Conservation (phyloP, 1,139 yeast genomes). For the Scheffersomyces segobiensis region DNA sequence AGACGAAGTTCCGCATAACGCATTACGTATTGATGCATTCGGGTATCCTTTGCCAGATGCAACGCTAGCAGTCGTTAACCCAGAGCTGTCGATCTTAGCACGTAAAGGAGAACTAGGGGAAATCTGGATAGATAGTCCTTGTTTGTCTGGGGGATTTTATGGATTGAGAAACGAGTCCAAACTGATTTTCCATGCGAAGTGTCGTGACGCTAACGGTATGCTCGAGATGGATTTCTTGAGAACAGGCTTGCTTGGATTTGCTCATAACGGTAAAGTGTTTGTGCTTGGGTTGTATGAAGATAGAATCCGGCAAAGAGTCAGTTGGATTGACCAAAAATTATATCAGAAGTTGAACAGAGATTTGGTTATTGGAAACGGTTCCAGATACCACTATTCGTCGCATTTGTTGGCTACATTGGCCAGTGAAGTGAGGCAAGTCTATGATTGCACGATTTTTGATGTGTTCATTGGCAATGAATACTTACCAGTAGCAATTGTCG, state of each 20-base stretch:
- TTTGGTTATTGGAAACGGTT: conserved; percentile 36
- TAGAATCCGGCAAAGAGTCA: conserved; percentile 74
- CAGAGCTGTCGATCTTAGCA: conserved; percentile 74
- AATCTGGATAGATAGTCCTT: conserved; percentile 92
- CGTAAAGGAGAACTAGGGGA: conserved; percentile 87
- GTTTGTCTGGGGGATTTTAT: conserved; percentile 87
- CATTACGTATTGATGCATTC: conserved; percentile 80
- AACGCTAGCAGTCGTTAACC: conserved; percentile 89
- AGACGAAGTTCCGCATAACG: conserved; percentile 51
- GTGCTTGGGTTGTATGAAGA: conserved; percentile 91
- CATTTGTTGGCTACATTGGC: conserved; percentile 83
- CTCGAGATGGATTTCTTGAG: conserved; percentile 79
- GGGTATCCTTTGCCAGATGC: conserved; percentile 96
- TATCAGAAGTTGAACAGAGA: conserved; percentile 33
- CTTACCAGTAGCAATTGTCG: conserved; percentile 83
- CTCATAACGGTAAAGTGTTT: conserved; percentile 82
- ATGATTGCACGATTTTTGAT: conserved; percentile 92
- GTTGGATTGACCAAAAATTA: conserved; percentile 59
- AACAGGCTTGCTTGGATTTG: conserved; percentile 88
- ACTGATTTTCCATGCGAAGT: conserved; percentile 77
- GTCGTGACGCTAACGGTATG: conserved; percentile 67
- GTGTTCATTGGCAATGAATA: conserved; percentile 82
- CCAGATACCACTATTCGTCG: conserved; percentile 77
- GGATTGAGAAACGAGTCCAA: conserved; percentile 69
- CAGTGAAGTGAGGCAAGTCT: conserved; percentile 75